These are phyloP conservation scores for Pythium graminicola DNA, from an alignment of 352 stramenopile species.

Conservation along the genomic window DNA sequence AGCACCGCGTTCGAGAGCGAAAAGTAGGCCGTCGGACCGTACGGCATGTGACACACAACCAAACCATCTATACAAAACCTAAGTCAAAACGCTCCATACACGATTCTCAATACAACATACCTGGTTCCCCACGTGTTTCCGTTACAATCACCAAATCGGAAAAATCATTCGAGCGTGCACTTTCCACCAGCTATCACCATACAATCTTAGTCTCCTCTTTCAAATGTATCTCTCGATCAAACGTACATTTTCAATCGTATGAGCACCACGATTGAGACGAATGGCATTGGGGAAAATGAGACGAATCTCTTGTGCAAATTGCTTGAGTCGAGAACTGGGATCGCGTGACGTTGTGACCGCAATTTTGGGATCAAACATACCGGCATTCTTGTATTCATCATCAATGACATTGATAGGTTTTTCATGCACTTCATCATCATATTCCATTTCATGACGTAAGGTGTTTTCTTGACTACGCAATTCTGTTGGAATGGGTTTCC, in stretches of 20 bases:
- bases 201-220: not conserved
- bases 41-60: constrained; percentile 97
- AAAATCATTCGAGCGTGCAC: constrained; percentile 94
- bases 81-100: not conserved
- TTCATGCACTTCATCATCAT: constrained; percentile 87
- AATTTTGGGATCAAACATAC: constrained; percentile 95
- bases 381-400: constrained; percentile 99
- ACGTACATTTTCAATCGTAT: constrained; percentile 87
- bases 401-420: constrained; percentile 92
- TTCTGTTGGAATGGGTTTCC: constrained; percentile 97
- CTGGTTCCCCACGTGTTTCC: constrained; percentile 97
- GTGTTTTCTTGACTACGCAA: constrained; percentile 90
- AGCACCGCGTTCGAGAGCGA: constrained; percentile 96
- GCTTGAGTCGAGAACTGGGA: constrained; percentile 96
- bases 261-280: constrained; percentile 95
- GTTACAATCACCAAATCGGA: constrained; percentile 98
- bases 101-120: no score
- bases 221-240: not conserved
- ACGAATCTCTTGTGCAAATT: constrained; percentile 99
- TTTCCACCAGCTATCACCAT: constrained; percentile 90
- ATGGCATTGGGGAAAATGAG: constrained; percentile 98
- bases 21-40: constrained; percentile 98
- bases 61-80: constrained; percentile 82
- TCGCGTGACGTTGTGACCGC: constrained; percentile 98
- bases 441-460: constrained; percentile 90